These are phyloP conservation scores for Phyllachora maydis DNA, from an alignment of 2,329 filamentous ascomycete genomes.

Conservation along the genomic window DNA sequence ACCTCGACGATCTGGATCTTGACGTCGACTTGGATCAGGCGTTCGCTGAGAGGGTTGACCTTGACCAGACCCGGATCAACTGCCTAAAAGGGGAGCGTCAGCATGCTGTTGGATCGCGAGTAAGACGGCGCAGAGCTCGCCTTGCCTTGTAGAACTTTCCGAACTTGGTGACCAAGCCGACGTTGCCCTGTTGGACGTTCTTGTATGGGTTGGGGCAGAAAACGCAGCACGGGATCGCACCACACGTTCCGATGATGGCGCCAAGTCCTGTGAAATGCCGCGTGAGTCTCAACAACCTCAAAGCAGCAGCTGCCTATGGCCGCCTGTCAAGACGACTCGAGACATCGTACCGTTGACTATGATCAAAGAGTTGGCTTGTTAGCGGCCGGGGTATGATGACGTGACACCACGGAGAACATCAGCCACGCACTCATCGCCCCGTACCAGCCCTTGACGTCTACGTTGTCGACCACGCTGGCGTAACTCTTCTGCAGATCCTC, in stretches of 20 bases:
- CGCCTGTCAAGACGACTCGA: no score
- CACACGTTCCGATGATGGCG: conserved; percentile 51
- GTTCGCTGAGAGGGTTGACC: conserved; percentile 88
- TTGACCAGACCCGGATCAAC: conserved; percentile 95
- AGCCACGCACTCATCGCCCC: conserved; percentile 57
- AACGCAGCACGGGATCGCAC: conserved; percentile 81
- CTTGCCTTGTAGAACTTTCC: conserved; percentile 85
- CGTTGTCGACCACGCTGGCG: conserved; percentile 43
- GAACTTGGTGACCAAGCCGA: conserved; percentile 90
- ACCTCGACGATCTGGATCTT: conserved; percentile 98
- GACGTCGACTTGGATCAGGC: conserved; percentile 80
- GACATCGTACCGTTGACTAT: conserved; percentile 19
- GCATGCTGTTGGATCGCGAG: no score
- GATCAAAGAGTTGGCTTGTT: neutral
- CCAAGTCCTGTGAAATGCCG: conserved; percentile 67
- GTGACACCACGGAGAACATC: neutral
- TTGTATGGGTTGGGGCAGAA: conserved; percentile 93
- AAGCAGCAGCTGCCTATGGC: no score
- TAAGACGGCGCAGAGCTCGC: no score
- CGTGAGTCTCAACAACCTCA: no score
- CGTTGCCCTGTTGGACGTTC: conserved; percentile 77
- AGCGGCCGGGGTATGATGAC: no score
- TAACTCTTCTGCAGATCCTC: conserved; percentile 77
- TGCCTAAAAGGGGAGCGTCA: no score
- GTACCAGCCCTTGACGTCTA: conserved; percentile 69